Evolutionary conservation across 225 moss, liverwort and hornwort species (phyloP), one percentile per base, ranked within the genome.

Genomic region (Physcomitrium patens): DNA sequence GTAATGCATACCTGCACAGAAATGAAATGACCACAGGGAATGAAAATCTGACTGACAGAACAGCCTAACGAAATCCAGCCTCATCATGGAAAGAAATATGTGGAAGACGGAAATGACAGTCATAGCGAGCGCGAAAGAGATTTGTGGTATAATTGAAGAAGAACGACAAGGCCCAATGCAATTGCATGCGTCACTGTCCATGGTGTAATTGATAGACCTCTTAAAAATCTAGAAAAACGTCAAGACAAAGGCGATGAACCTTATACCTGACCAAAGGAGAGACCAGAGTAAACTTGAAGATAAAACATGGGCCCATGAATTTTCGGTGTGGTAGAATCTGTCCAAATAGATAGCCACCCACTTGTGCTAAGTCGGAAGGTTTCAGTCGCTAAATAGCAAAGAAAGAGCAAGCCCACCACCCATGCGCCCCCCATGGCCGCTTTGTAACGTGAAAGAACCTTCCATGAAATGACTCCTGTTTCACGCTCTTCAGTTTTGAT

Each of bases 401-500:
- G 65, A 69, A 96, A 96, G 60, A 96, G 80, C 22, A 94, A 82
- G 51, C 80, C 77, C 45, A 94, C 85, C 50, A 91, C 94, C 85
- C 86, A 81, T 53, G 72, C 74, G 55, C 96, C 96, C 46, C 96
- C 96, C 67, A 96, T 82, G 49, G 96, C 88, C 48, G 68, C 52
- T 66, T 85, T 84, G 80, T 96, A 96, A 82, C 96, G 78, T 19
- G 81, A 50, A 52, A 96, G 66, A 48, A 96, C 96, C 85, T 82
- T 89, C 74, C 76, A 62, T 44, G 91, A 94, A 54, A 96, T 81
- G 8, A 96, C 73, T 63, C 96, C 94, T 51, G 94, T 96, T 86
- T 96, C 96, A 60, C 96, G 80, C 81, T 94, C 96, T 76, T 96
- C 96, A 41, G 85, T 82, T 80, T 91, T 96, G 63, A 94, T 76